Base-by-base conservation (phyloP, 352 stramenopile species). In the Pythium oligandrum region DNA sequence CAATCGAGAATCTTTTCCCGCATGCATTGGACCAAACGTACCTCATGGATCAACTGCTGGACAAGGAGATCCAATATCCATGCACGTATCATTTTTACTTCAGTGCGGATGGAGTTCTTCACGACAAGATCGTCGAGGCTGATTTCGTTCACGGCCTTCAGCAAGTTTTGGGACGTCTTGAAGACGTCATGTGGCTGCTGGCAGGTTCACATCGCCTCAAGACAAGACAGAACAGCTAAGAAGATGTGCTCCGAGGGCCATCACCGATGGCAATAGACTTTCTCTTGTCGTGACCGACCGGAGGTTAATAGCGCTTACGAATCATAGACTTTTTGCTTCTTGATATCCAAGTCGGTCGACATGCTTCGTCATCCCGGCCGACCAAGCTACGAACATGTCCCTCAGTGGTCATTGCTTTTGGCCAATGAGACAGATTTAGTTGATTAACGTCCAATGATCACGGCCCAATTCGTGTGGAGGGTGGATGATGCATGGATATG, bases 31-130 rank as follows among this genome's bases (percentile, higher is more conserved):
- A 47, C 49, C 39, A 83, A 32, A 64, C 73, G 43, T 42, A 68
- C 5, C 64, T 86, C 32, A 60, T 84, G 40, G 65, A 73, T 26
- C 64, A 63, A 34, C 63, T 88, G 2, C 52, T 88, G 30, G 73
- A 71, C n/a, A 58, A 62, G 35, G 53, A 80, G 38, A 43, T 85
- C 11, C 59, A 70, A 8, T 58, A 80, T 33, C 64, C 54, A 37
- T 85, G 68, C 56, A 64, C 45, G 36, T 68, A 70, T 35, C 44
- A 63, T n/a, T 77, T 80, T 42, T 69, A 71, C 55, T 82, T 85
- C 26, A 68, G 64, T 31, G 52, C 35, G 5, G 43, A 52, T 45
- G 56, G 56, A 8, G 39, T n/a, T 31, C 36, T 63, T 37, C 39
- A 55, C 7, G 59, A 56, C 40, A 73, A 63, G 30, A 59, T 75